Percentiles rank a stretch among this genome's conserved stretches.
These are phyloP conservation scores for Penicillium lagena DNA, from an alignment of 495 filamentous ascomycete species.

Conservation along the genomic window DNA sequence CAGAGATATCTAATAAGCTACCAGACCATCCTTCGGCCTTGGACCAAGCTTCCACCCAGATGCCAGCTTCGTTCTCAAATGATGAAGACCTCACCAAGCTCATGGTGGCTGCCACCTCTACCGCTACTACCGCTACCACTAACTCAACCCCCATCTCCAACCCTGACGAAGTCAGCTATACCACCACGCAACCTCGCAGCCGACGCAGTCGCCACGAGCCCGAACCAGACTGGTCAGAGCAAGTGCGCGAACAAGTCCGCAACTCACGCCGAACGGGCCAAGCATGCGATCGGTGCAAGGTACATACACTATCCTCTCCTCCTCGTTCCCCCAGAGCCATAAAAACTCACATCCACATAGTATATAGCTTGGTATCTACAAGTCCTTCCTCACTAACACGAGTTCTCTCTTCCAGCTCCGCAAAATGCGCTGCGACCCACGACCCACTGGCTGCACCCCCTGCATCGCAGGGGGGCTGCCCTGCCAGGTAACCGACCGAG, in stretches of 20 bases:
- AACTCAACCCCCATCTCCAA: not conserved
- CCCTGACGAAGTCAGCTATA: no score
- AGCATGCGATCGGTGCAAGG: constrained; percentile 89
- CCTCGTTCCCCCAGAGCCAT: not conserved
- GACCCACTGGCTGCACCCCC: constrained; percentile 65
- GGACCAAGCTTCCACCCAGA: no score
- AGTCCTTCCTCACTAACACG: not conserved
- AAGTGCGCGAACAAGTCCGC: not conserved
- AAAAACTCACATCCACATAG: not conserved
- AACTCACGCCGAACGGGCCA: constrained; percentile 59
- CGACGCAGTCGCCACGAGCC: constrained; percentile 5
- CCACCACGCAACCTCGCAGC: no score
- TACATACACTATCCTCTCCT: constrained; percentile 27
- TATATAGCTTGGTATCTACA: not conserved
- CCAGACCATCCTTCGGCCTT: no score
- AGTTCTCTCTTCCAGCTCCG: constrained; percentile 49
- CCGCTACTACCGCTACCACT: not conserved
- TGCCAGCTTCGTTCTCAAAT: no score
- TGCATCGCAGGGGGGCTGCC: constrained; percentile 64
- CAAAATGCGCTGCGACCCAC: constrained; percentile 77
- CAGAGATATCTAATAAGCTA: no score
- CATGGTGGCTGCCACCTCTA: not conserved
- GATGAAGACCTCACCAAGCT: not conserved
- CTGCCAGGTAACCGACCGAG: constrained; percentile 79
- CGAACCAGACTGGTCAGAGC: constrained; percentile 6